phyloP scores from a whole-genome alignment of 192 early-diverging fungal genomes.

The Rhizoclosmatium globosum region DNA sequence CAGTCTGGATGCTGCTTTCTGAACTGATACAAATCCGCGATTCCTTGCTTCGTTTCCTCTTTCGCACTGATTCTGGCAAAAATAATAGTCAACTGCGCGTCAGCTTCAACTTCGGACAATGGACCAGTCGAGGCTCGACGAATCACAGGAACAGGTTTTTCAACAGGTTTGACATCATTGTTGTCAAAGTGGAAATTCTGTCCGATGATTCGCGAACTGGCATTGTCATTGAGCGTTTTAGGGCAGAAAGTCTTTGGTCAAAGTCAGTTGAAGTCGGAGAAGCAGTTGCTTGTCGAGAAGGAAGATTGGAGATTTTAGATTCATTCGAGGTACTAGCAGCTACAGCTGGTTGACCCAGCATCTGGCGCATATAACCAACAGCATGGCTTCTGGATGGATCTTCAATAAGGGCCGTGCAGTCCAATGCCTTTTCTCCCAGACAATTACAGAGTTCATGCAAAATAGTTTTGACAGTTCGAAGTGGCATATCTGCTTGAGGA shows the following conservation, averaged over 20 bases:
- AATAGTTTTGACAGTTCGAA: constrained; percentile 95
- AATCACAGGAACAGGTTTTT: not conserved
- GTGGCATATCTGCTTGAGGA: constrained; percentile 89
- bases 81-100: constrained; percentile 69
- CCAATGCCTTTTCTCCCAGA: constrained; percentile 68
- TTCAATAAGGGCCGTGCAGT: constrained; percentile 68
- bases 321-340: not conserved
- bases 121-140: constrained; percentile 1
- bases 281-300: not conserved
- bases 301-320: not conserved
- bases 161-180: too few species aligned
- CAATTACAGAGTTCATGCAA: constrained; percentile 76
- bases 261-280: constrained; percentile 2
- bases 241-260: constrained; percentile 10
- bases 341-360: constrained; percentile 43
- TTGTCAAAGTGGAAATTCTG: not conserved
- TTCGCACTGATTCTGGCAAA: constrained; percentile 76
- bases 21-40: constrained; percentile 79
- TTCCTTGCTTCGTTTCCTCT: constrained; percentile 76
- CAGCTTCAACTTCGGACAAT: constrained; percentile 68
- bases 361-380: constrained; percentile 50
- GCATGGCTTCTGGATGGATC: constrained; percentile 67
- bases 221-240: constrained; percentile 1
- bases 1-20: constrained; percentile 75
- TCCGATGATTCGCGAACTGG: not conserved